A percentile compares a stretch with the other conserved stretches of the same genome.
Evolutionary conservation across 306 rosid species (phyloP).

Genomic region (Rosa chinensis): DNA sequence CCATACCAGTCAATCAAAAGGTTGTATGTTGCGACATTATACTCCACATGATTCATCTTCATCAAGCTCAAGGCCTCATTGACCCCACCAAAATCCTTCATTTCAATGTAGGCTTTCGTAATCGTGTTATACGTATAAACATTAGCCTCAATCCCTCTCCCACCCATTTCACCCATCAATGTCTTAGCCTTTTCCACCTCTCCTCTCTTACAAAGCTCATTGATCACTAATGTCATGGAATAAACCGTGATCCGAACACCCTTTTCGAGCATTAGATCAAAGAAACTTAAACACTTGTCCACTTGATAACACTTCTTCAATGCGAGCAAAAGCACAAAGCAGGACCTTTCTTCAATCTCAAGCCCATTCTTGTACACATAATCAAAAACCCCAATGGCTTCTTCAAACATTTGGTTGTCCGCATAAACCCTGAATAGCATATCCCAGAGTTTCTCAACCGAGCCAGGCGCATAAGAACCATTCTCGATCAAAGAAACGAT

Average conservation of each 20-base stretch:
- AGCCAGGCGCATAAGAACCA: conserved; percentile 23
- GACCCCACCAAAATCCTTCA: conserved; percentile 45
- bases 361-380: conserved; percentile 39
- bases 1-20: conserved; percentile 61
- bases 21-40: conserved; percentile 47
- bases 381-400: conserved; percentile 57
- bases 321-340: conserved; percentile 69
- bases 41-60: conserved; percentile 47
- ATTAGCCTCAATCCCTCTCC: conserved; percentile 49
- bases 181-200: conserved; percentile 52
- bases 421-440: conserved; percentile 71
- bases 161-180: conserved; percentile 51
- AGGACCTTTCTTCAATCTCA: conserved; percentile 73
- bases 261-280: conserved; percentile 54
- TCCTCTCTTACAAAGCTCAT: conserved; percentile 56
- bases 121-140: conserved; percentile 64
- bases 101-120: conserved; percentile 46
- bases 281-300: conserved; percentile 47
- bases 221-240: conserved; percentile 63
- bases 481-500: conserved; percentile 42
- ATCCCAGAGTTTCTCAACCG: conserved; percentile 57
- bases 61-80: conserved; percentile 54
- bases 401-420: conserved; percentile 54
- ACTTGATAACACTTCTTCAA: conserved; percentile 45
- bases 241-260: conserved; percentile 54